Evolutionary conservation across 139 green algal species (phyloP), one percentile per base, ranked within the genome.

Genomic region (Tetradesmus lagerheimii): DNA sequence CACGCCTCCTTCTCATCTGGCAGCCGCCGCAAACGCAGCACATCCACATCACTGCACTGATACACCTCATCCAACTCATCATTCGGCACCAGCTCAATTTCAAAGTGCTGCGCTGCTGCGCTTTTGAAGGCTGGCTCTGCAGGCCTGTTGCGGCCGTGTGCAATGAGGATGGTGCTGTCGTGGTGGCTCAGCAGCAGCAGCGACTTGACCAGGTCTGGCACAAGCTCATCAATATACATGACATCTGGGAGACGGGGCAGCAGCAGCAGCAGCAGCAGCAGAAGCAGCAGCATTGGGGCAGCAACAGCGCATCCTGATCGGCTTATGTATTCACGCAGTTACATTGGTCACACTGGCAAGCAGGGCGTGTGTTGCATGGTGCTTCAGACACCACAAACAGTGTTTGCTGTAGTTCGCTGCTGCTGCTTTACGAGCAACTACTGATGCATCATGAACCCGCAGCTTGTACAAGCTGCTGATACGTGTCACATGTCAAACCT

Each of bases 21-120:
- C 84, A 86, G 25, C 67, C 43, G 87, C 38, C 25, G 41, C 82
- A 96, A 34, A 53, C 53, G 23, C 39, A 93, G 84, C 79, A 96
- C 92, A 20, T 91, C 77, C 43, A 97, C 94, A 53, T 97, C 95
- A 4, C 57, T 91, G 50, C 89, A 94, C 35, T 92, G 91, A 39
- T 94, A 97, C 25, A 92, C 83, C 0, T 91, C 84, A 80, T 96
- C 78, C 39, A 97, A 86, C 77, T 96, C 89, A 20, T 25, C 29
- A 18, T 53, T 50, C 0, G 37, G 14, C 35, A 97, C 75, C 1
- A 43, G 34, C 27, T 75, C 35, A 0, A 93, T 53, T 0, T 0
- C 4, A 12, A 96, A 91, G 2, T 45, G 78, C n/a, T 50, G 43
- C 15, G n/a, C 25, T 29, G 50, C 90, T 79, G 18, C 31, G 31